Evolutionary conservation across 225 moss, liverwort and hornwort species (phyloP), one percentile per base, ranked within the genome.

Genomic region (Bryum argenteum): DNA sequence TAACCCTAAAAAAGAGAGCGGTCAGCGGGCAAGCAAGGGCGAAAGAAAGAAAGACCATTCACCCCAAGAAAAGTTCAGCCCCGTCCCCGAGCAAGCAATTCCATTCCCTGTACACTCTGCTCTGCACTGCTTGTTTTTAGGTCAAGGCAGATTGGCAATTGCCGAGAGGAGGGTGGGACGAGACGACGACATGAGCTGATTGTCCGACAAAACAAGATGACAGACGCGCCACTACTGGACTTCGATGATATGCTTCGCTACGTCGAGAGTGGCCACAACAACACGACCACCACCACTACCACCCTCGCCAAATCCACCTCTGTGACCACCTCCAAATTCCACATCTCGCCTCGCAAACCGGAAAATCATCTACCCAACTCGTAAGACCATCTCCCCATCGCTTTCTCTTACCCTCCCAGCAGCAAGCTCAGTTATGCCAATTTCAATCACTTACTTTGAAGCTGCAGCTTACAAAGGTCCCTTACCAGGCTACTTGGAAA

Each of bases 241-340:
- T 81, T 85, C 44, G 81, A 85, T 79, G 85, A 78, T 57, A 79
- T 85, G 81, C 70, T 85, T 70, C 81, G 81, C 17, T 85, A 81
- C 39, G 85, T 85, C 40, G 81, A 85, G 81, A 79, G 81, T 63
- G 85, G 76, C 17, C 78, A 65, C 37, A 55, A 45, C 61, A 71
- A 16, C 77, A 66, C 51, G n/a, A n/a, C n/a, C 48, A 48, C 15
- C 16, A 48, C 6, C 13, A 17, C 47, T 14, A 39, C 57, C 79
- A 79, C 63, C 57, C 79, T 21, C 72, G 65, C 7, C 33, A 33
- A 33, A 33, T 33, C 33, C 33, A 33, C 33, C 33, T 2, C 28
- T 5, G 5, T 28, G 3, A 33, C 33, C 19, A 38, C 71, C 8
- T 62, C 61, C 54, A 81, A 76, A 70, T 72, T 78, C 62, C 39